A percentile compares a stretch with the other conserved stretches of the same genome.
Evolutionary conservation across 176 grass and related monocot species (phyloP).

Genomic region (Lolium multiflorum): DNA sequence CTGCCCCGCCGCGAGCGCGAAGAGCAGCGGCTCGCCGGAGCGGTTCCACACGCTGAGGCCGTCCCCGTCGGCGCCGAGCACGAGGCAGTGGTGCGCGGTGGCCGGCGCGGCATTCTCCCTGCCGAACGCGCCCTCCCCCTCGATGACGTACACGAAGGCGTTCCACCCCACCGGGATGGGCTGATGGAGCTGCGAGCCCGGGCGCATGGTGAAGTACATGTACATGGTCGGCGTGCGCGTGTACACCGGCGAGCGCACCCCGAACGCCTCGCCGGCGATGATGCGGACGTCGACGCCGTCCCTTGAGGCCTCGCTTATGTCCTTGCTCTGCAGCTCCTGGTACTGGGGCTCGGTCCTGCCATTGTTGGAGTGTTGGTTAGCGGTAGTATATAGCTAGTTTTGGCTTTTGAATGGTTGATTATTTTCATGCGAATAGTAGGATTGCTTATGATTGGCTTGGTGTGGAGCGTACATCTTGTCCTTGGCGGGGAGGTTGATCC

Average conservation of each 20-base stretch:
- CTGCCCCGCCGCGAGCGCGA: slow-evolving; percentile 67
- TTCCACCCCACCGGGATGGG: slow-evolving; percentile 72
- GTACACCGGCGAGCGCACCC: slow-evolving; percentile 81
- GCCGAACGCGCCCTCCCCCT: slow-evolving; percentile 82
- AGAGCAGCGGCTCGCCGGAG: slow-evolving; percentile 50
- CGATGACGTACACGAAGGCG: slow-evolving; percentile 78
- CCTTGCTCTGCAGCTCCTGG: slow-evolving; percentile 83
- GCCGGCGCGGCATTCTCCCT: background rate
- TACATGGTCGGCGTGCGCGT: slow-evolving; percentile 80
- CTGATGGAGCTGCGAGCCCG: slow-evolving; percentile 64
- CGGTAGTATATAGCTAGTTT: background rate
- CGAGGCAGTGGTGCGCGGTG: slow-evolving; percentile 64
- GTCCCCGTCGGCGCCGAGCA: slow-evolving; percentile 58
- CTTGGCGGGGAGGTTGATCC: slow-evolving; percentile 90
- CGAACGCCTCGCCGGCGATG: slow-evolving; percentile 86
- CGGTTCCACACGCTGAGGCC: slow-evolving; percentile 78
- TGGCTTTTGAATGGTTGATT: background rate
- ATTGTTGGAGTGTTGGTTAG: background rate
- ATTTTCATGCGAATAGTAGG: background rate
- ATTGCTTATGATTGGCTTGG: background rate
- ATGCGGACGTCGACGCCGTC: slow-evolving; percentile 74
- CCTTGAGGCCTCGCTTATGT: slow-evolving; percentile 65
- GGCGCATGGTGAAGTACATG: slow-evolving; percentile 80
- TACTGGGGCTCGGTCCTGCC: slow-evolving; percentile 83
- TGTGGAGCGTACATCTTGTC: slow-evolving; percentile 76